Conservation (phyloP, 2,329 filamentous ascomycete species). For the Calcarisporium arbuscula region DNA sequence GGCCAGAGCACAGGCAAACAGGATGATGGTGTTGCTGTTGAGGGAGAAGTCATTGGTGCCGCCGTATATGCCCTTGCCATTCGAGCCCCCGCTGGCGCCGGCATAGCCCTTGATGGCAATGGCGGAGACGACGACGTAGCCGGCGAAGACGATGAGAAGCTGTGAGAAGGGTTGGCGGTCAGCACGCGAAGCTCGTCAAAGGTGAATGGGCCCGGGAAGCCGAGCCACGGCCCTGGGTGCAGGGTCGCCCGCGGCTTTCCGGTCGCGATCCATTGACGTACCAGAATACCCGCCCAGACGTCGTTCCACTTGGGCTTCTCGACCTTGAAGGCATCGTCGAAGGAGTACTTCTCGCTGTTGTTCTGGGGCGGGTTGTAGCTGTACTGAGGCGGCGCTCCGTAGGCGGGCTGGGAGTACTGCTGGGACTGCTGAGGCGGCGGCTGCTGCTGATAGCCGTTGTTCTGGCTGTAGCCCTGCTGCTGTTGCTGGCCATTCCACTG, state of each 20-base stretch:
- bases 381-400: slow-evolving; percentile 24
- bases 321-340: slow-evolving; percentile 77
- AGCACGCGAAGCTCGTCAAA: slow-evolving; percentile 4
- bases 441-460: slow-evolving; percentile 10
- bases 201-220: background rate
- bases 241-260: too few relatives aligned
- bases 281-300: slow-evolving; percentile 77
- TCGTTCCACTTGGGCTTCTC: slow-evolving; percentile 86
- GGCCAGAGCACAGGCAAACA: slow-evolving; percentile 73
- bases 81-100: slow-evolving; percentile 47
- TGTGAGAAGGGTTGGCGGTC: slow-evolving; percentile 21
- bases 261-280: slow-evolving; percentile 31
- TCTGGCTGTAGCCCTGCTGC: slow-evolving; percentile 8
- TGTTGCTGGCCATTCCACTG: slow-evolving; percentile 11
- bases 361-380: slow-evolving; percentile 30
- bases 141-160: slow-evolving; percentile 65
- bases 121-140: slow-evolving; percentile 71
- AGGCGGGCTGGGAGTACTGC: slow-evolving; percentile 21
- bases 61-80: slow-evolving; percentile 69
- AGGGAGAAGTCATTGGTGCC: slow-evolving; percentile 59
- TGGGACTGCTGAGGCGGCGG: slow-evolving; percentile 15
- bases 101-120: slow-evolving; percentile 71
- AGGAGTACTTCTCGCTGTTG: slow-evolving; percentile 47
- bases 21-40: slow-evolving; percentile 76
- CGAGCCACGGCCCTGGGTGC: too few relatives aligned